phyloP scores from a whole-genome alignment of 1,284 basidiomycete genomes.

The Phaffia rhodozyma region DNA sequence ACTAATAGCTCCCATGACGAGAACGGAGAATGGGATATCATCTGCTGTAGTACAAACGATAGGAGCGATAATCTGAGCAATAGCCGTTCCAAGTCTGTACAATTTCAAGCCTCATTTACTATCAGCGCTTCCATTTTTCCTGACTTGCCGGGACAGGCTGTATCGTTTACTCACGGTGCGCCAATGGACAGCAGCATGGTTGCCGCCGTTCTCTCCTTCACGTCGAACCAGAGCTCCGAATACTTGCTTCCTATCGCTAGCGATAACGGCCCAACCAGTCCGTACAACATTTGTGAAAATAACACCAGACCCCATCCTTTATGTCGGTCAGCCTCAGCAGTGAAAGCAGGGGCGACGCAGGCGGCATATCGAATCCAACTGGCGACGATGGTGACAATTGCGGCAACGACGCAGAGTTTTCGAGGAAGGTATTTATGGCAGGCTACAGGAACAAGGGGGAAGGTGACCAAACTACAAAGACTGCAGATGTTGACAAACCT shows the following conservation, averaged over 20 bases:
- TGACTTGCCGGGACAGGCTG: background rate
- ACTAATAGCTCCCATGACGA: constrained; percentile 53
- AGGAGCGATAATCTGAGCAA: constrained; percentile 58
- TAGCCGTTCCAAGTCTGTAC: constrained; percentile 47
- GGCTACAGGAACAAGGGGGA: background rate
- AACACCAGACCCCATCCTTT: constrained; percentile 25
- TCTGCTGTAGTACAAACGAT: constrained; percentile 39
- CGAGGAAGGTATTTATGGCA: constrained; percentile 33
- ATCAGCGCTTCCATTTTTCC: no score
- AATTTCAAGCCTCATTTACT: background rate
- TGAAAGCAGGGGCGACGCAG: constrained; percentile 42
- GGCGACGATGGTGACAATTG: constrained; percentile 44
- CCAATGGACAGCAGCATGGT: constrained; percentile 66
- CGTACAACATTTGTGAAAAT: background rate
- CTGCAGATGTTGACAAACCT: constrained; percentile 8
- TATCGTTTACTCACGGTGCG: constrained; percentile 24
- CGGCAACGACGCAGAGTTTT: constrained; percentile 40
- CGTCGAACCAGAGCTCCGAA: constrained; percentile 65
- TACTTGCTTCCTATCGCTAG: constrained; percentile 37
- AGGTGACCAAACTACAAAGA: background rate
- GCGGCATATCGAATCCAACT: constrained; percentile 64
- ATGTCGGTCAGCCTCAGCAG: constrained; percentile 38
- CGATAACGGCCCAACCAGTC: background rate
- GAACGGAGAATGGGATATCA: constrained; percentile 49
- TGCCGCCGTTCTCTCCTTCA: constrained; percentile 57